phyloP scores from a whole-genome alignment of 1,284 basidiomycete species.

The Moesziomyces aphidis region DNA sequence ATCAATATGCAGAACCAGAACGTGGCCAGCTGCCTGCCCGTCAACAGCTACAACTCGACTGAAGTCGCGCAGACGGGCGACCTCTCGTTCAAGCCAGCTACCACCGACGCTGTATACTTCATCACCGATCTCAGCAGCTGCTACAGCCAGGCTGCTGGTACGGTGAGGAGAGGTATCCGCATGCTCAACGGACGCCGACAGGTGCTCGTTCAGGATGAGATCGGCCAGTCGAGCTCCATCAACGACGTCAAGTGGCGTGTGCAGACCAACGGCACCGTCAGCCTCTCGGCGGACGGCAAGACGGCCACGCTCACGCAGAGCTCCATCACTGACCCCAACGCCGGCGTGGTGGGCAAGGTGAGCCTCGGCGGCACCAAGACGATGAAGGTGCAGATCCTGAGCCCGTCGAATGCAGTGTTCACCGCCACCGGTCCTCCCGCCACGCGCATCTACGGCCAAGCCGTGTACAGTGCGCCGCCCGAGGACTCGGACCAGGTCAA shows the following conservation, averaged over 20 bases:
- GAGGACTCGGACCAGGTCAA: constrained; percentile 78
- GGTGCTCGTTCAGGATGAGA: constrained; percentile 75
- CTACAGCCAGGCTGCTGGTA: constrained; percentile 75
- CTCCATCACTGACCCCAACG: constrained; percentile 72
- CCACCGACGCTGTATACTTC: constrained; percentile 84
- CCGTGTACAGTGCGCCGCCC: constrained; percentile 73
- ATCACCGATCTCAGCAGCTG: constrained; percentile 82
- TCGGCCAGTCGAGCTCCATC: constrained; percentile 49
- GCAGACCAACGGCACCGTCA: constrained; percentile 86
- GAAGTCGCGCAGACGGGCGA: constrained; percentile 82
- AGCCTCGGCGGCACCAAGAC: constrained; percentile 64
- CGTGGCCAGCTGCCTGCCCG: constrained; percentile 75
- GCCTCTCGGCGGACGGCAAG: constrained; percentile 61
- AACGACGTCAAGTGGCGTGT: constrained; percentile 83
- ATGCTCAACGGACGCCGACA: constrained; percentile 87
- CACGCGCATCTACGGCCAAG: constrained; percentile 72
- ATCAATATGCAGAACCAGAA: constrained; percentile 84
- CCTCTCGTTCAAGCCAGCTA: constrained; percentile 72
- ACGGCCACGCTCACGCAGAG: constrained; percentile 78
- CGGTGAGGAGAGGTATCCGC: constrained; percentile 87
- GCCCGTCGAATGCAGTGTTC: constrained; percentile 73
- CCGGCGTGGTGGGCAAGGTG: constrained; percentile 70
- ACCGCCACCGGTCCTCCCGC: constrained; percentile 31
- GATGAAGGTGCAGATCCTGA: constrained; percentile 72
- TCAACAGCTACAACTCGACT: constrained; percentile 73